A percentile compares a stretch with the other conserved stretches of the same genome.
Conservation (phyloP, 179 eudicot species). For the Nepenthes alata region DNA sequence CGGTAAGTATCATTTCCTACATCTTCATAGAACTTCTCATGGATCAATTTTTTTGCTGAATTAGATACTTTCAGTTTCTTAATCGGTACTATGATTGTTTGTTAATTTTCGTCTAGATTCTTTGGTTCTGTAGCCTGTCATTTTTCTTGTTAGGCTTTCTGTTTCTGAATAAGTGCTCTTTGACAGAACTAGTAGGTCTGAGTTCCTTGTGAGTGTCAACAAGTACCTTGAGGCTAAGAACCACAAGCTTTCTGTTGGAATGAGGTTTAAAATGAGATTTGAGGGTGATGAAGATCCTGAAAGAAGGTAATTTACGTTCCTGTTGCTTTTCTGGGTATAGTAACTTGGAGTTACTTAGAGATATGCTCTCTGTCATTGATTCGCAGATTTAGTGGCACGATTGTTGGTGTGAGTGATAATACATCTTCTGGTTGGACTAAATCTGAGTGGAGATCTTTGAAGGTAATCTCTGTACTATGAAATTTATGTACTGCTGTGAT, state of each 20-base stretch:
- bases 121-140: not conserved
- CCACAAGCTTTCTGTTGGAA: slow-evolving; percentile 68
- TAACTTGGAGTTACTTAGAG: slow-evolving; percentile 1
- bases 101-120: too few relatives aligned
- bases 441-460: slow-evolving; percentile 89
- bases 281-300: slow-evolving; percentile 94
- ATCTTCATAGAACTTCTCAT: too few relatives aligned
- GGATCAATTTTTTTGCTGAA: too few relatives aligned
- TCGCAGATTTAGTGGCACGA: slow-evolving; percentile 81
- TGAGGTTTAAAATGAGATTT: slow-evolving; percentile 90
- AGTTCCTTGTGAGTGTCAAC: slow-evolving; percentile 76
- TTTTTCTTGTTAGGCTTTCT: not conserved
- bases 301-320: slow-evolving; percentile 49
- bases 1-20: too few relatives aligned
- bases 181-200: slow-evolving; percentile 76
- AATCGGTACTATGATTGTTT: too few relatives aligned
- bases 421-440: slow-evolving; percentile 59
- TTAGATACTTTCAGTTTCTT: too few relatives aligned
- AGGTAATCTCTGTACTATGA: slow-evolving; percentile 29
- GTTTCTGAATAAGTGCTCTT: not conserved
- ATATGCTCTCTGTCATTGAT: slow-evolving; percentile 5
- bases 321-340: not conserved
- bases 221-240: slow-evolving; percentile 77
- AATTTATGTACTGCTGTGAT: not conserved
- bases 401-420: slow-evolving; percentile 65